Percentiles rank a stretch among this genome's conserved stretches.
Conservation (phyloP, 2,329 filamentous ascomycete species). For the Coniochaeta ligniaria region DNA sequence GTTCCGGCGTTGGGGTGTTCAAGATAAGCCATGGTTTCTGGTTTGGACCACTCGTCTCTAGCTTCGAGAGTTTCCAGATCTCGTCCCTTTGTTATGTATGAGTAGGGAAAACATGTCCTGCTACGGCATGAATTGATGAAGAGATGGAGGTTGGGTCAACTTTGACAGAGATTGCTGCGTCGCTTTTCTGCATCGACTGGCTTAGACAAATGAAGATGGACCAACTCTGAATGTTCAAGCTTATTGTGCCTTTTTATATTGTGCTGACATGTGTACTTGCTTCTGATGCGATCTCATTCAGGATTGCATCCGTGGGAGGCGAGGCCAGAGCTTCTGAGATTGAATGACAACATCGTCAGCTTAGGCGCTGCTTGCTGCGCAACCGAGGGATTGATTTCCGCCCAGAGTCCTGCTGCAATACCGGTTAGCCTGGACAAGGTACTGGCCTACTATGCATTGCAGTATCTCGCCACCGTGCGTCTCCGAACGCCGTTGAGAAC, state of each 20-base stretch:
- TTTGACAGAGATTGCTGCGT: neutral
- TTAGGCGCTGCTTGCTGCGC: too few species aligned
- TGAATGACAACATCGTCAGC: too few species aligned
- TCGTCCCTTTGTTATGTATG: neutral
- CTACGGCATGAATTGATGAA: neutral
- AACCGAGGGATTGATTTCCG: too few species aligned
- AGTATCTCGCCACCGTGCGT: too few species aligned
- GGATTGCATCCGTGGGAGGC: too few species aligned
- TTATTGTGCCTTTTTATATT: neutral
- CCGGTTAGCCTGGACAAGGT: too few species aligned
- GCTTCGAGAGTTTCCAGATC: neutral
- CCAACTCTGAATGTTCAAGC: neutral
- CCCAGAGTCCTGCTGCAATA: too few species aligned
- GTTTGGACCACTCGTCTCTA: neutral
- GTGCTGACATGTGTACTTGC: neutral
- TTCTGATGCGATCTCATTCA: too few species aligned
- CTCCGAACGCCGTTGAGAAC: too few species aligned
- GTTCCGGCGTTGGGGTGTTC: neutral
- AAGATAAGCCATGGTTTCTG: neutral
- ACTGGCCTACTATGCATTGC: too few species aligned
- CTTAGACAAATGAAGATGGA: neutral
- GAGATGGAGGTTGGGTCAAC: neutral
- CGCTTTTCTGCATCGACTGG: neutral
- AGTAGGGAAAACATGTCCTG: neutral
- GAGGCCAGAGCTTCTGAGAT: too few species aligned